Evolutionary conservation across 192 early-diverging fungal species (phyloP).

Genomic region (Entomortierella lignicola): DNA sequence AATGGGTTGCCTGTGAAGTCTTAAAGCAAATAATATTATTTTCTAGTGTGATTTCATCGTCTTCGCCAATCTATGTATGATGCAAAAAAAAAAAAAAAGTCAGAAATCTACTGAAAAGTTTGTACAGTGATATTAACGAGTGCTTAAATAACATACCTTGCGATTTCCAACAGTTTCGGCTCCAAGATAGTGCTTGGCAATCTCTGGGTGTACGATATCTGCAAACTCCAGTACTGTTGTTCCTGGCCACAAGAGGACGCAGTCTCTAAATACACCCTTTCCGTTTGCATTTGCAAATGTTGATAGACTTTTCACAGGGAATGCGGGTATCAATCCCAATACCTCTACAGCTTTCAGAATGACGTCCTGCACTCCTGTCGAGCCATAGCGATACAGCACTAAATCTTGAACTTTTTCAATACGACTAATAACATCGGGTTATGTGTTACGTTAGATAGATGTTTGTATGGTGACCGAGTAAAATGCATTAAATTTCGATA

Average conservation of each 20-base stretch:
- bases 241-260: constrained; percentile 74
- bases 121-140: background rate
- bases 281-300: constrained; percentile 69
- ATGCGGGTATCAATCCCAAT: constrained; percentile 77
- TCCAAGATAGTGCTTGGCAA: constrained; percentile 73
- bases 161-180: constrained; percentile 82
- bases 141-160: constrained; percentile 67
- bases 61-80: constrained; percentile 68
- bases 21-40: constrained; percentile 77
- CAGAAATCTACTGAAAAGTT: background rate
- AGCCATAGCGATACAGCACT: constrained; percentile 86
- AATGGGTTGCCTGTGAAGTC: constrained; percentile 59
- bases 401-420: constrained; percentile 77
- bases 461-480: no score
- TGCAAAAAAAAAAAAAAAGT: background rate
- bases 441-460: no score
- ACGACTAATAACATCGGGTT: constrained; percentile 30
- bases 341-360: constrained; percentile 72
- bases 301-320: constrained; percentile 78
- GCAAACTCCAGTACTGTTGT: constrained; percentile 86
- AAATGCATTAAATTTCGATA: no score
- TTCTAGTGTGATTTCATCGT: constrained; percentile 64
- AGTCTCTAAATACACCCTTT: constrained; percentile 78
- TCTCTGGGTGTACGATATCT: constrained; percentile 73
- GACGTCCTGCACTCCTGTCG: constrained; percentile 82